Conservation (phyloP, 2,329 filamentous ascomycete species). For the Diaporthe aspalathi region DNA sequence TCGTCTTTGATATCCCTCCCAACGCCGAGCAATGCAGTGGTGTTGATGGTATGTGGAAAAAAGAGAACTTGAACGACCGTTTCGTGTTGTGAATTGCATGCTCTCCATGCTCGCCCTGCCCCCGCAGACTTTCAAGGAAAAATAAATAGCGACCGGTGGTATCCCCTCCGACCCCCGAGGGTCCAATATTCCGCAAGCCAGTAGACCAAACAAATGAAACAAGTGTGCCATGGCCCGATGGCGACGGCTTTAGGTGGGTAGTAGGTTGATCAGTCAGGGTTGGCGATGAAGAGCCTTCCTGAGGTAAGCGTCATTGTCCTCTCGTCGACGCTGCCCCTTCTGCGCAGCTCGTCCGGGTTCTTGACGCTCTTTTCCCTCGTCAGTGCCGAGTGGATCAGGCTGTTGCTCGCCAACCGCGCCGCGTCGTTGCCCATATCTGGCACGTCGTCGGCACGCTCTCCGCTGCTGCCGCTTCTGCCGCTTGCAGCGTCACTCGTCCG, state of each 20-base stretch:
- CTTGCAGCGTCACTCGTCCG: constrained; percentile 57
- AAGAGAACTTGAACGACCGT: constrained; percentile 28
- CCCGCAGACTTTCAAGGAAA: background rate
- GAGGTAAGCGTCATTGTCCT: constrained; percentile 80
- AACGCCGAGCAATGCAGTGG: constrained; percentile 41
- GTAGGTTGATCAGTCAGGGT: constrained; percentile 71
- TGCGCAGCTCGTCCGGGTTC: constrained; percentile 76
- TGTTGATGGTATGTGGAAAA: constrained; percentile 25
- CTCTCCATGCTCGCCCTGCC: constrained; percentile 20
- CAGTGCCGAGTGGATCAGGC: constrained; percentile 66
- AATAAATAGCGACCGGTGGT: constrained; percentile 33
- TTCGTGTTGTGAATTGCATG: constrained; percentile 27
- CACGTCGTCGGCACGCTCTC: constrained; percentile 70
- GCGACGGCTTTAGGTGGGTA: background rate
- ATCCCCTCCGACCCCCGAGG: constrained; percentile 9
- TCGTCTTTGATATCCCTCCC: constrained; percentile 30
- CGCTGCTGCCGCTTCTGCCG: constrained; percentile 66
- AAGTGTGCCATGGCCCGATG: constrained; percentile 4
- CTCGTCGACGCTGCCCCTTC: constrained; percentile 87
- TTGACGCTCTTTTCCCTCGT: constrained; percentile 74
- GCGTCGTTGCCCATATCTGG: constrained; percentile 62
- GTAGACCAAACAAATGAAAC: constrained; percentile 31
- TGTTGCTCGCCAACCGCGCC: constrained; percentile 68
- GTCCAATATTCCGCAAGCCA: constrained; percentile 9
- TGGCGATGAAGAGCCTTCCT: constrained; percentile 84